These are phyloP conservation scores for Podila clonocystis DNA, from an alignment of 192 early-diverging fungal species.

Conservation along the genomic window DNA sequence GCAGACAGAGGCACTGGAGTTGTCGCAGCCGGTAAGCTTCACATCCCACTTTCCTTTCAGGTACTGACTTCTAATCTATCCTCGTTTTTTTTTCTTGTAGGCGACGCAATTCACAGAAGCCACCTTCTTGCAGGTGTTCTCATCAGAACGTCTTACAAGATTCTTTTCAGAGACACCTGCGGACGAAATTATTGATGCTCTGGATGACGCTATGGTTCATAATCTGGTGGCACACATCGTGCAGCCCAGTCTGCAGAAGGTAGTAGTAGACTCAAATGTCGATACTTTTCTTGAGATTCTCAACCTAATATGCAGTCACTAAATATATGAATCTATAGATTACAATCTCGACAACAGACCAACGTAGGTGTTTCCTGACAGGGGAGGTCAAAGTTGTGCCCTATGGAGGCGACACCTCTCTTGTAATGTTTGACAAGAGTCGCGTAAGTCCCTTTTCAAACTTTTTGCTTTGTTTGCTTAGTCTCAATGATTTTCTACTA, in stretches of 20 bases:
- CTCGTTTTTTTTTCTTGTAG: slow-evolving; percentile 4
- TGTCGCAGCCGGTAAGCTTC: slow-evolving; percentile 36
- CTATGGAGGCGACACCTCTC: slow-evolving; percentile 40
- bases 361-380: slow-evolving; percentile 68
- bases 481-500: not conserved
- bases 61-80: not conserved
- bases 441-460: slow-evolving; percentile 56
- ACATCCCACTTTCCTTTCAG: not conserved
- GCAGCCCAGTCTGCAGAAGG: slow-evolving; percentile 42
- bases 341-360: slow-evolving; percentile 71
- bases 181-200: slow-evolving; percentile 35
- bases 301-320: not conserved
- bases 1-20: slow-evolving; percentile 39
- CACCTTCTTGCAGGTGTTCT: slow-evolving; percentile 51
- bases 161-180: slow-evolving; percentile 53
- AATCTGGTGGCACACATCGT: slow-evolving; percentile 49
- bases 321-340: slow-evolving; percentile 48
- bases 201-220: slow-evolving; percentile 43
- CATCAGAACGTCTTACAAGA: slow-evolving; percentile 50
- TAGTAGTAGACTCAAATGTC: not conserved
- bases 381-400: slow-evolving; percentile 69
- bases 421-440: slow-evolving; percentile 71
- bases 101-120: slow-evolving; percentile 42
- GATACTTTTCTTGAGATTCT: not conserved
- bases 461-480: not conserved